Conservation (phyloP, 2,329 filamentous ascomycete species). For the Epichloe baconii region DNA sequence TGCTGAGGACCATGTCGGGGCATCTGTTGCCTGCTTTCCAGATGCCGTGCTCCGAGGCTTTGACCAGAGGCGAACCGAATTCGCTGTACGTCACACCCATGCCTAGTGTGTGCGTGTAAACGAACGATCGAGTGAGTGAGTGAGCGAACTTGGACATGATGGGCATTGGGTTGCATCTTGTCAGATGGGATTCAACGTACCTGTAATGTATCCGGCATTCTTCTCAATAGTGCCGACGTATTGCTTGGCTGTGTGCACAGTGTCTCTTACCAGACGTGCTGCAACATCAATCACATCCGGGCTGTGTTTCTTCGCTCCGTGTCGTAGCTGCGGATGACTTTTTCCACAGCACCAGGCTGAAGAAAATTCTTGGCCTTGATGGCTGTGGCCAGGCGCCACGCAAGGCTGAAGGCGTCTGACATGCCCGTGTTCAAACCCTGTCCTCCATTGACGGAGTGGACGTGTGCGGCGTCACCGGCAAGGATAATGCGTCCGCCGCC, state of each 20-base stretch:
- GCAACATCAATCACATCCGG: slow-evolving; percentile 33
- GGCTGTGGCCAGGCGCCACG: slow-evolving; percentile 34
- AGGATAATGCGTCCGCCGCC: slow-evolving; percentile 34
- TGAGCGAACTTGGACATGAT: neutral
- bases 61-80: slow-evolving; percentile 21
- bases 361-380: slow-evolving; percentile 13
- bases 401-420: slow-evolving; percentile 40
- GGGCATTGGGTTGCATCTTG: neutral
- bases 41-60: slow-evolving; percentile 18
- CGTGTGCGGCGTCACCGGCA: slow-evolving; percentile 44
- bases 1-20: slow-evolving; percentile 21
- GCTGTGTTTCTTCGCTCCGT: slow-evolving; percentile 29
- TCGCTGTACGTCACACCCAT: slow-evolving; percentile 30
- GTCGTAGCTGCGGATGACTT: slow-evolving; percentile 29
- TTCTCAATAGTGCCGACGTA: slow-evolving; percentile 34
- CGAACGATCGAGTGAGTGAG: neutral
- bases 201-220: slow-evolving; percentile 35
- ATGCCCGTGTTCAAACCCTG: slow-evolving; percentile 48
- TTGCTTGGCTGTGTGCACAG: slow-evolving; percentile 27
- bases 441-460: slow-evolving; percentile 41
- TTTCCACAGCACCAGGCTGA: slow-evolving; percentile 7
- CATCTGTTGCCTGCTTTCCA: slow-evolving; percentile 26
- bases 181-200: slow-evolving; percentile 12
- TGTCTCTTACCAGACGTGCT: slow-evolving; percentile 31
- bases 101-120: slow-evolving; percentile 7